Evolutionary conservation across 352 stramenopile species (phyloP), one percentile per base, ranked within the genome.

Genomic region (Pythium rishiriense): DNA sequence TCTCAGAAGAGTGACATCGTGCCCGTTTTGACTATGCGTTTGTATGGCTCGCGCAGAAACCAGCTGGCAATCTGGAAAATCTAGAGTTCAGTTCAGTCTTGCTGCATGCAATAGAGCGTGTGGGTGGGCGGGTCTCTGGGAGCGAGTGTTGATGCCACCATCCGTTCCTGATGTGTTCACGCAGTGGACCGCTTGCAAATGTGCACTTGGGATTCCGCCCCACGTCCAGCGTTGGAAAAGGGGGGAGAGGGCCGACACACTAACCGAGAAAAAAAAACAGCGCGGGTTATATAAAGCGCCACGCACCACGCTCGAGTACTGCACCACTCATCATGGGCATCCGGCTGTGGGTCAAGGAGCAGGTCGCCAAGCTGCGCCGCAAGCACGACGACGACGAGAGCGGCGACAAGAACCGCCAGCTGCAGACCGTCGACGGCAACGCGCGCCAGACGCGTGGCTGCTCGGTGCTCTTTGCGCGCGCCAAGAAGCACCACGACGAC

Each of bases 131-230:
- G 31, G 11, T 8, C 35, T 10, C 19, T 10, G 55, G 25, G n/a
- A 28, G 6, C n/a, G 46, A 29, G 24, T 62, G 31, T 22, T 29
- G 24, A 55, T 45, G 50, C 10, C 28, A 52, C 53, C 53, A 68
- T 68, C 62, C 52, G 62, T 63, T 68, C 43, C 31, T 35, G 19
- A 43, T 17, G 14, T n/a, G 12, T 17, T 19, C 45, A 12, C 22
- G 24, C 45, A 6, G 22, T 58, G 24, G 54, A 67, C 52, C 60
- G 37, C 11, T 43, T 31, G 53, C 33, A 22, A 43, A 65, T 52
- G 49, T 70, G 63, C 63, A 70, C 63, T 70, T 70, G 63, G 63
- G 56, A 62, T 70, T 70, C 39, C 56, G 42, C 61, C 58, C 45
- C 39, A 52, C 41, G 54, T 62, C 53, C 42, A 66, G 58, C 41